phyloP scores from a whole-genome alignment of 495 filamentous ascomycete species.

The Rostrohypoxylon terebratum region DNA sequence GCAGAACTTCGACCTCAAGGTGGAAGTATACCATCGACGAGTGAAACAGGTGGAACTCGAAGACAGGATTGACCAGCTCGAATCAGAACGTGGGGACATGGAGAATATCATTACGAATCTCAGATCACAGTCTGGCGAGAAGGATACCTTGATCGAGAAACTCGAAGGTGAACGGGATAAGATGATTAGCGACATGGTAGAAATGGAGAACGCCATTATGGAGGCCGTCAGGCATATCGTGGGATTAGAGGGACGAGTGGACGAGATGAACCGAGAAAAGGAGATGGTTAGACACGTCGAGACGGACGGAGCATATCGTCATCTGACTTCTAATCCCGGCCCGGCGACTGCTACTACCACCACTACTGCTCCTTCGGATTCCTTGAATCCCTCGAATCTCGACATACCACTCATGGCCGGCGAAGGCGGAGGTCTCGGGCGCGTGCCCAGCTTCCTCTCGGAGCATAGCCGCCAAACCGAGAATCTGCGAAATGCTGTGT shows the following conservation, averaged over 20 bases:
- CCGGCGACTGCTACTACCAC: constrained; percentile 23
- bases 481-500: constrained; percentile 73
- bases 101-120: constrained; percentile 52
- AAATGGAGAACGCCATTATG: constrained; percentile 79
- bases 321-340: constrained; percentile 16
- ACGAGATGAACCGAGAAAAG: constrained; percentile 62
- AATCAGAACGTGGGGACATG: constrained; percentile 62
- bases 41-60: constrained; percentile 67
- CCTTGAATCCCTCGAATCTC: constrained; percentile 12
- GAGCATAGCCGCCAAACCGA: constrained; percentile 71
- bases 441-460: constrained; percentile 76
- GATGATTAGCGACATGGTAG: constrained; percentile 72
- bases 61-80: constrained; percentile 70
- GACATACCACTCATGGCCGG: constrained; percentile 24
- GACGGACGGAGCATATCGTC: constrained; percentile 48
- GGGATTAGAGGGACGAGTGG: constrained; percentile 74
- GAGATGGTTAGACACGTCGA: constrained; percentile 57
- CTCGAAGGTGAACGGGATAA: constrained; percentile 50
- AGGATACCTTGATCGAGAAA: background rate
- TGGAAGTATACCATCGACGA: constrained; percentile 82
- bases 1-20: constrained; percentile 90
- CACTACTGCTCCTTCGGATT: constrained; percentile 38
- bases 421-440: constrained; percentile 52
- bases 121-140: constrained; percentile 63
- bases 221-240: constrained; percentile 87